Conservation (phyloP, 2,329 filamentous ascomycete species). For the Aspergillus uvarum region DNA sequence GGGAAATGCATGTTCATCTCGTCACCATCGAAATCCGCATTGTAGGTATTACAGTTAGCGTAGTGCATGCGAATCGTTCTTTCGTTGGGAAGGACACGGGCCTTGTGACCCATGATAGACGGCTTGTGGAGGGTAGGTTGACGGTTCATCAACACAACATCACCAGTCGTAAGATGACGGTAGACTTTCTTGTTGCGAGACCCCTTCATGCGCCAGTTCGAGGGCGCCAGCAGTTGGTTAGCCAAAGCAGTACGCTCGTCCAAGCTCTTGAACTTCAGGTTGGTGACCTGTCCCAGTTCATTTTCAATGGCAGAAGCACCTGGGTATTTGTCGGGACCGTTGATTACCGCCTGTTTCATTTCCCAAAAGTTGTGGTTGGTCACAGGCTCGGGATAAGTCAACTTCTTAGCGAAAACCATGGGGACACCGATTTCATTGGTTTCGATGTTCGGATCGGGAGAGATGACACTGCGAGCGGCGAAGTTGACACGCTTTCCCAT, state of each 20-base stretch:
- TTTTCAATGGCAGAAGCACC: conserved; percentile 94
- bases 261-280: conserved; percentile 78
- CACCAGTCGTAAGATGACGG: conserved; percentile 91
- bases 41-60: conserved; percentile 99
- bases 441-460: conserved; percentile 96
- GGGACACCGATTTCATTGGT: conserved; percentile 98
- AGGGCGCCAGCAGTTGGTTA: conserved; percentile 87
- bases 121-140: conserved; percentile 98
- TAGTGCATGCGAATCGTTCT: conserved; percentile 99
- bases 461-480: conserved; percentile 95
- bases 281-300: conserved; percentile 88
- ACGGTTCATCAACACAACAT: conserved; percentile 97
- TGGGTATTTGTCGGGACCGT: conserved; percentile 90
- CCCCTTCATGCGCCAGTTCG: conserved; percentile 70
- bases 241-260: conserved; percentile 88
- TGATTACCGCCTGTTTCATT: conserved; percentile 92
- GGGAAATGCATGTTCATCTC: conserved; percentile 99
- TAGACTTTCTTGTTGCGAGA: conserved; percentile 93
- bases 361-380: conserved; percentile 97
- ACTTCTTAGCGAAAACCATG: conserved; percentile 92
- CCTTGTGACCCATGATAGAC: conserved; percentile 97
- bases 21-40: conserved; percentile 98
- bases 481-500: conserved; percentile 99
- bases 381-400: conserved; percentile 96
- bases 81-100: conserved; percentile 86